Base-by-base conservation (phyloP, 192 early-diverging fungal genomes). In the Coemansia sp. region DNA sequence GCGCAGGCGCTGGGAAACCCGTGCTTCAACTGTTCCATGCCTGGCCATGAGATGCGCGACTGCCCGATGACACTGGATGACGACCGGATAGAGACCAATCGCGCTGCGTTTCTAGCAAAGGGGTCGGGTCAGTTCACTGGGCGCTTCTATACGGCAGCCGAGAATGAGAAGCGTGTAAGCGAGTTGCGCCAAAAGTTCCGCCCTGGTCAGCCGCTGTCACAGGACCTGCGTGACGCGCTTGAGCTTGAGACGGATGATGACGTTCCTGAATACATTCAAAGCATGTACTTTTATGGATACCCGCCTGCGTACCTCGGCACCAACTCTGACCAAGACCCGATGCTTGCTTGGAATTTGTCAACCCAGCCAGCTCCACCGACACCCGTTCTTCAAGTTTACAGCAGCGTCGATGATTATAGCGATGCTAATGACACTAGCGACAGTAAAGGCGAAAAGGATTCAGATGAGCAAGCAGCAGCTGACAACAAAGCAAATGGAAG, bases 11-110 rank as follows among this genome's bases (percentile, higher is more conserved):
- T 69, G 60, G 76, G 71, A 19, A 80, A 80, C 59, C 52, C 62
- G 22, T 80, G 77, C 55, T 80, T 80, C 51, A 80, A 80, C 47
- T 80, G 77, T 62, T 67, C 72, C 11, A 66, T 74, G 50, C 69
- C 62, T 7, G 72, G 68, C 22, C 77, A 80, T 23, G 72, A 74
- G 25, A 38, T 80, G 15, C 67, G 72, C 17, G 50, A 67, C 58
- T 80, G 77, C 19, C 72, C 77, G 2, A 63, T 65, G 65, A 65
- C 72, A 4, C 25, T 59, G 11, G 77, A 80, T 35, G 53, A 62
- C 10, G 57, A 54, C 5, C n/a, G 54, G 41, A 65, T 80, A 1
- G 65, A 71, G 17, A 69, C 72, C 43, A 80, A 69, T 48, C 64
- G 69, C 4, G 37, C 21, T 2, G 65, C 58, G 56, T 80, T 80